Conservation (phyloP, 192 early-diverging fungal species). For the Coemansia sp. region DNA sequence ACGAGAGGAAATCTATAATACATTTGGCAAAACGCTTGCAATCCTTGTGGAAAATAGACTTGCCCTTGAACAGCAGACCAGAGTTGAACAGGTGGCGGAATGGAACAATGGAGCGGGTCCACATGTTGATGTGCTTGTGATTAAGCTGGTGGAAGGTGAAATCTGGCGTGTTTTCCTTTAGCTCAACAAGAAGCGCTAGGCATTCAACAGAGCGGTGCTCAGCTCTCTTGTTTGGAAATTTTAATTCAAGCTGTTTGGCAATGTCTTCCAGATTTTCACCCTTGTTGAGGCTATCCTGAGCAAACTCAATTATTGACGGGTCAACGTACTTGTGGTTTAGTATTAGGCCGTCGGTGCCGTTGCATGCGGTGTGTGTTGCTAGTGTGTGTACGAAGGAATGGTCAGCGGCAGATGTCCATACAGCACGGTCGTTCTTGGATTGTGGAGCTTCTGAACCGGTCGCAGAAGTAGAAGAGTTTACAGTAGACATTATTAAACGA, state of each 20-base stretch:
- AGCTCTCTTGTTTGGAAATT: slow-evolving; percentile 30
- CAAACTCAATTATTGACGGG: slow-evolving; percentile 17
- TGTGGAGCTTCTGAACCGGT: too few species aligned
- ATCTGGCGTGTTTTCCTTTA: slow-evolving; percentile 12
- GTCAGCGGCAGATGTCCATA: slow-evolving; percentile 20
- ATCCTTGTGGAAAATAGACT: slow-evolving; percentile 32
- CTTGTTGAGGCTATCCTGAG: slow-evolving; percentile 7
- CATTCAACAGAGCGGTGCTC: slow-evolving; percentile 20
- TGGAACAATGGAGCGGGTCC: slow-evolving; percentile 31
- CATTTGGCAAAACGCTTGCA: slow-evolving; percentile 41
- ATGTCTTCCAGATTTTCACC: slow-evolving; percentile 2
- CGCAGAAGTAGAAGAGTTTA: not conserved
- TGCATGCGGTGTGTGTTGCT: slow-evolving; percentile 21
- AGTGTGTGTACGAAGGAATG: slow-evolving; percentile 21
- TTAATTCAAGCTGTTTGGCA: slow-evolving; percentile 9
- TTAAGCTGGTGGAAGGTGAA: slow-evolving; percentile 39
- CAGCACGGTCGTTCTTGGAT: not conserved
- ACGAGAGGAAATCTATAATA: slow-evolving; percentile 17
- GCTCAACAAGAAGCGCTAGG: slow-evolving; percentile 20
- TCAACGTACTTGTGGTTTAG: slow-evolving; percentile 29
- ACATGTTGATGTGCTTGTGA: slow-evolving; percentile 49
- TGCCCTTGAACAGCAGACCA: slow-evolving; percentile 29
- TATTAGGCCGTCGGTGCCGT: slow-evolving; percentile 11
- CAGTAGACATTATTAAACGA: not conserved
- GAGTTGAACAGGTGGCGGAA: slow-evolving; percentile 20